Evolutionary conservation across 2,329 filamentous ascomycete genomes (phyloP).

Genomic region (Claviceps lovelessii): DNA sequence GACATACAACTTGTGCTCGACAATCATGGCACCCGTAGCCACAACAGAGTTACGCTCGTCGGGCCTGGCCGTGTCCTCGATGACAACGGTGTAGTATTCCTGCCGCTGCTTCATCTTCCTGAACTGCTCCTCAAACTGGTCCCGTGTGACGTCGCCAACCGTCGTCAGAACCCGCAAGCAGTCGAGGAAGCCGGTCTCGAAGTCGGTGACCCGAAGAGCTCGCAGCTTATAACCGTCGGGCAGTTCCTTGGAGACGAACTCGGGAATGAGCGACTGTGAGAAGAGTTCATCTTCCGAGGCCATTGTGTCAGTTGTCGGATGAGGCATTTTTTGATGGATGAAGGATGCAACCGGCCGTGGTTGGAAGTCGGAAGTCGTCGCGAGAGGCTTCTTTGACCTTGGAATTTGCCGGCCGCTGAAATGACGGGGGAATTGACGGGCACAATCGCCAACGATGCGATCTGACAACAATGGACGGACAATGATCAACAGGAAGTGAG

Average conservation of each 20-base stretch:
- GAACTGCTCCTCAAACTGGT: constrained; percentile 65
- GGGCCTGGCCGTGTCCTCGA: constrained; percentile 51
- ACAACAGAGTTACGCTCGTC: constrained; percentile 51
- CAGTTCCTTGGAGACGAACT: constrained; percentile 54
- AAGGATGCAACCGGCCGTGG: neutral
- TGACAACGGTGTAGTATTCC: constrained; percentile 75
- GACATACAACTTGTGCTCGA: constrained; percentile 83
- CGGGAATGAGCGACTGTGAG: constrained; percentile 60
- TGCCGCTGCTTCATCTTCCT: constrained; percentile 63
- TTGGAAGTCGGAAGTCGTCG: neutral
- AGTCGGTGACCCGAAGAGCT: constrained; percentile 66
- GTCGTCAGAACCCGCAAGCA: constrained; percentile 84
- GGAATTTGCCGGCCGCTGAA: neutral
- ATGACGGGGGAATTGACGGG: neutral
- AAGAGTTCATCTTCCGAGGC: constrained; percentile 50
- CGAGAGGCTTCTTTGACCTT: neutral
- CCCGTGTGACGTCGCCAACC: constrained; percentile 70
- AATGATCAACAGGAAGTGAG: too few relatives aligned
- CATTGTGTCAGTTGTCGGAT: constrained; percentile 6
- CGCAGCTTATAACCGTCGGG: constrained; percentile 74
- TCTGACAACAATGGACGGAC: neutral
- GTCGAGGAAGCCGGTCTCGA: constrained; percentile 70
- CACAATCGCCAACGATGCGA: neutral
- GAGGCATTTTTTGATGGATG: neutral
- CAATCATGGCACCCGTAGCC: constrained; percentile 78